Conservation (phyloP, 2,329 filamentous ascomycete genomes). For the Beauveria caledonica region DNA sequence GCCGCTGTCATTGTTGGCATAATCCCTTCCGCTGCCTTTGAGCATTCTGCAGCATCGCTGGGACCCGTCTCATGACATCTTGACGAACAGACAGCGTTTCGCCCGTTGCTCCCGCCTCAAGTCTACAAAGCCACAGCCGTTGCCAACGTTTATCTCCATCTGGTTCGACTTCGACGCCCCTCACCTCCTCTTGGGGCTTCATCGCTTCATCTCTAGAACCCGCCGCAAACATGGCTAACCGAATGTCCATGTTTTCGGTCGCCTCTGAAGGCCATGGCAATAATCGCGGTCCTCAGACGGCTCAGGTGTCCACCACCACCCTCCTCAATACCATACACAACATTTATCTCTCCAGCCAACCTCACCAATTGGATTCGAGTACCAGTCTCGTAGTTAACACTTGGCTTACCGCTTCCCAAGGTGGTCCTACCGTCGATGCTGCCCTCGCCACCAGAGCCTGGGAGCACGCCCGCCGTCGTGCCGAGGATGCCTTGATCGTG, state of each 20-base stretch:
- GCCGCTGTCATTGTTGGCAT: background rate
- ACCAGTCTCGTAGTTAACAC: constrained; percentile 93
- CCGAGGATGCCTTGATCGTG: constrained; percentile 90
- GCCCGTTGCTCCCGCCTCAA: background rate
- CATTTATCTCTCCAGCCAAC: constrained; percentile 70
- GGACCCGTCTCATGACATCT: background rate
- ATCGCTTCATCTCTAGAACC: constrained; percentile 12
- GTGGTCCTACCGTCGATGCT: constrained; percentile 66
- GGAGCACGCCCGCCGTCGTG: constrained; percentile 91
- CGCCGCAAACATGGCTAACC: constrained; percentile 45
- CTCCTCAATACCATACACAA: constrained; percentile 88
- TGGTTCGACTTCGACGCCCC: constrained; percentile 16
- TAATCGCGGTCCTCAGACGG: constrained; percentile 55
- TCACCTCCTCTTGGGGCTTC: constrained; percentile 31
- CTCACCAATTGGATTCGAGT: constrained; percentile 82
- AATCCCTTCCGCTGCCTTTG: background rate
- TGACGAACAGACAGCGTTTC: background rate
- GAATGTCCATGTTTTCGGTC: constrained; percentile 63
- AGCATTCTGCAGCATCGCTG: background rate
- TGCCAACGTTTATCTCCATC: background rate
- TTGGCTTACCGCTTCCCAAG: constrained; percentile 75
- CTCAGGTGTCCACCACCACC: constrained; percentile 86
- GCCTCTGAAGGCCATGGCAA: constrained; percentile 54
- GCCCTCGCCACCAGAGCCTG: constrained; percentile 75
- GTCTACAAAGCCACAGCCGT: background rate